Percentiles rank a stretch among this genome's conserved stretches.
Conservation (phyloP, 1,284 basidiomycete genomes). For the Trichosporon sp. region DNA sequence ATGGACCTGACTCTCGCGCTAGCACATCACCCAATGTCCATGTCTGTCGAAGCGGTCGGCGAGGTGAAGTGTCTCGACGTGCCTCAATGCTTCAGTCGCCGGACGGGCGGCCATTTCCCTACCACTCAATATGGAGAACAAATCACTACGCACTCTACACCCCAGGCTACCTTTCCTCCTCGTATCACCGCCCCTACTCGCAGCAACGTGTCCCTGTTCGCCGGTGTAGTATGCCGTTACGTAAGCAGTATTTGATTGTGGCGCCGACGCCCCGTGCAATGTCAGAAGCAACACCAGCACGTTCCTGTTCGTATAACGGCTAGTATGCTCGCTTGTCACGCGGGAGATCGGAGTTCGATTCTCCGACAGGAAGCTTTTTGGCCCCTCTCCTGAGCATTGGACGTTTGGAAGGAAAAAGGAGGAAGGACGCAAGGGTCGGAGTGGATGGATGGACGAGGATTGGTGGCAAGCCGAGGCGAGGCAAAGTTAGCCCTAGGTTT, state of each 20-base stretch:
- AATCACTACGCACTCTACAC: too few relatives aligned
- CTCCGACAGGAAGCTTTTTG: conserved; percentile 15
- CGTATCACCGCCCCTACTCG: too few relatives aligned
- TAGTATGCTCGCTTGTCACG: conserved; percentile 15
- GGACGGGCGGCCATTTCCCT: too few relatives aligned
- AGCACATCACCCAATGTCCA: too few relatives aligned
- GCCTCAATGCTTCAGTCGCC: too few relatives aligned
- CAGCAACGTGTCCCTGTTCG: too few relatives aligned
- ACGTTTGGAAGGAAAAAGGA: background rate
- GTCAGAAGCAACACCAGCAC: background rate
- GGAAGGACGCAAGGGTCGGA: background rate
- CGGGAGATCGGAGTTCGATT: conserved; percentile 14
- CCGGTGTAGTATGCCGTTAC: background rate
- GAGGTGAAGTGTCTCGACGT: too few relatives aligned
- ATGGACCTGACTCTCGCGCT: too few relatives aligned
- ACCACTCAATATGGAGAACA: too few relatives aligned
- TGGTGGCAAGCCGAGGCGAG: too few relatives aligned
- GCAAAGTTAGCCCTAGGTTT: background rate
- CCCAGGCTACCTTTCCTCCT: too few relatives aligned
- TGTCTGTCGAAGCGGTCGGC: too few relatives aligned
- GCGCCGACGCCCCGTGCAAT: background rate
- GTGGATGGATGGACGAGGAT: background rate
- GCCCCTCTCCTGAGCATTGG: background rate
- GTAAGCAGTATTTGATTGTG: background rate
- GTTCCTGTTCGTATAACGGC: conserved; percentile 12